Percentiles rank a stretch among this genome's conserved stretches.
Conservation (phyloP, 2,329 filamentous ascomycete species). For the Alternaria sp. region DNA sequence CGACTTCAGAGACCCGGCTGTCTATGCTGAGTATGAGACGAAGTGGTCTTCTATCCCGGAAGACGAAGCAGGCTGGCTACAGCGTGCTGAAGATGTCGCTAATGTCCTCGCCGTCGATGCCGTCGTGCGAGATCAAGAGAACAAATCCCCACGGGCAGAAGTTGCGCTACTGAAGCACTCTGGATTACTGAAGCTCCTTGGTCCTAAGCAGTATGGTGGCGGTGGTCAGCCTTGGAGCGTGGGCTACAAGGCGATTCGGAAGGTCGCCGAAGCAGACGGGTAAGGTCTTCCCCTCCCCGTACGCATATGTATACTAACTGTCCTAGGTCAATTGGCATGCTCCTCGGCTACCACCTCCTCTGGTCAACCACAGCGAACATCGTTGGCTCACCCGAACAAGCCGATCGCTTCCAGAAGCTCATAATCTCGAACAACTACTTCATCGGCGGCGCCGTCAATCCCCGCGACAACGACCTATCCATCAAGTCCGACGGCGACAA, state of each 20-base stretch:
- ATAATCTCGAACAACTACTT: conserved; percentile 71
- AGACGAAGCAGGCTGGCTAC: conserved; percentile 54
- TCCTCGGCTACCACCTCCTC: conserved; percentile 69
- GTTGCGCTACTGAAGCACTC: conserved; percentile 59
- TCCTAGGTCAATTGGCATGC: conserved; percentile 64
- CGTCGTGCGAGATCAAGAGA: conserved; percentile 56
- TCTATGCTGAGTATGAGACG: conserved; percentile 51
- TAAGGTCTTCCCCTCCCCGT: conserved; percentile 25
- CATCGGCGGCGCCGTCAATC: conserved; percentile 69
- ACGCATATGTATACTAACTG: neutral
- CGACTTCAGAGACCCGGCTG: conserved; percentile 41
- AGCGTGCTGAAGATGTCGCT: conserved; percentile 57
- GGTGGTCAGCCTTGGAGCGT: conserved; percentile 61
- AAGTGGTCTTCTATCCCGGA: conserved; percentile 49
- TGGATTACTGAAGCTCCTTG: conserved; percentile 59
- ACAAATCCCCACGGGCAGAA: conserved; percentile 60
- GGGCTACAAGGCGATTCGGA: conserved; percentile 64
- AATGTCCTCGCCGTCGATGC: conserved; percentile 59
- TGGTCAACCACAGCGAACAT: conserved; percentile 68
- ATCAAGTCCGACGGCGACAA: conserved; percentile 62
- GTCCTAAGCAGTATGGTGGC: conserved; percentile 59
- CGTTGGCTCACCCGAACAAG: conserved; percentile 66
- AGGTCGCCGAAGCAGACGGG: conserved; percentile 69
- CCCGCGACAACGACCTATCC: conserved; percentile 66
- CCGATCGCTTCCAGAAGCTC: conserved; percentile 61